Evolutionary conservation across 768 basidiomycete species (phyloP), one percentile per base, ranked within the genome.

Genomic region (Amyloporia xantha): DNA sequence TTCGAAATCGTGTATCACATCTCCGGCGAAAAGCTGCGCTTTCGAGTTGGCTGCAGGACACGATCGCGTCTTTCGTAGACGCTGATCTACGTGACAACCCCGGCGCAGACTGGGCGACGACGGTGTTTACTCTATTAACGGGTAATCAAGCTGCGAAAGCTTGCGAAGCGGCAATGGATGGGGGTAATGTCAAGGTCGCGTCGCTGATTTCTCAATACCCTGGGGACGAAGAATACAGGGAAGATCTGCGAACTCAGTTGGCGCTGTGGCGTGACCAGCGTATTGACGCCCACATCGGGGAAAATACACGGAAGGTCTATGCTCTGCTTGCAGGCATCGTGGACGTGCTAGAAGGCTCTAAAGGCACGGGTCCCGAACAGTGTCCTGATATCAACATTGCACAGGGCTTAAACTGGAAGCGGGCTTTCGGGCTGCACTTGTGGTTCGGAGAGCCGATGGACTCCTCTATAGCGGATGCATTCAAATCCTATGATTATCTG

Each of bases 101-200:
- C 6, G 64, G 73, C 10, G 59, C 68, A 1, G 67, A 71, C 13
- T 60, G 75, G 6, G 71, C 83, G 20, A 65, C 75, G 2, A 66
- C 72, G 10, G 77, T 86, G 19, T 96, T 94, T 64, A 76, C 81
- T 1, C 78, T 84, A 47, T 77, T 99, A 2, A 86, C 88, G 0
- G 94, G 93, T 2, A 79, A 96, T 63, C 88, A 97, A 60, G 69
- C 94, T n/a, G 82, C 84, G 54, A 80, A 82, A 40, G 93, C 96
- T 6, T 84, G 82, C 55, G 74, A 84, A 39, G 69, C 72, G 2
- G 89, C 92, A 2, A 70, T 84, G 54, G 83, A 87, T 43, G 78
- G 78, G 4, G 83, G 85, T 3, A 88, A 89, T 56, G 66, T 90
- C 56, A 88, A 89, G 55, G 79, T 99, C 7, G 87, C 96, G 1